Percentiles rank a stretch among this genome's conserved stretches.
These are phyloP conservation scores for Huntiella decipiens DNA, from an alignment of 2,329 filamentous ascomycete species.

Conservation along the genomic window DNA sequence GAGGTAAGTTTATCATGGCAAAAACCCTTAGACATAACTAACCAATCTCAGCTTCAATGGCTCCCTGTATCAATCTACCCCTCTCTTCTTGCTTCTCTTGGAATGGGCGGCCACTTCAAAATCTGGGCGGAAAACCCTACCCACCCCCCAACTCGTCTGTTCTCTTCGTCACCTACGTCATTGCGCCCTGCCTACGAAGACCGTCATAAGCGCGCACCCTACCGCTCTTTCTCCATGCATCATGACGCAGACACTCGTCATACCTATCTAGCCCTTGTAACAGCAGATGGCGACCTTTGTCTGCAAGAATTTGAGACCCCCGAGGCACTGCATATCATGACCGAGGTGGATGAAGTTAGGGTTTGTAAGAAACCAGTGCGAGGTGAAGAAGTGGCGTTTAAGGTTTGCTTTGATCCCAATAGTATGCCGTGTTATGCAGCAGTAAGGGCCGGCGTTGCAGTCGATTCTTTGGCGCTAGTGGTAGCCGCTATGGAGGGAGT, in stretches of 20 bases:
- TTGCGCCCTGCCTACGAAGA: conserved; percentile 34
- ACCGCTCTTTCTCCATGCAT: conserved; percentile 71
- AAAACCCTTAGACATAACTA: conserved; percentile 8
- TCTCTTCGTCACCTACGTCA: conserved; percentile 36
- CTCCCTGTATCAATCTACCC: conserved; percentile 75
- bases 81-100: conserved; percentile 70
- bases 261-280: conserved; percentile 70
- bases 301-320: conserved; percentile 74
- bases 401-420: conserved; percentile 75
- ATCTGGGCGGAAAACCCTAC: conserved; percentile 84
- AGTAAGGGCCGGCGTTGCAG: conserved; percentile 60
- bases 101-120: conserved; percentile 70
- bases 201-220: conserved; percentile 39
- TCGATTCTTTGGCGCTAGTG: conserved; percentile 61
- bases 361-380: conserved; percentile 41
- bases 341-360: conserved; percentile 31
- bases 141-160: conserved; percentile 61
- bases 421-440: conserved; percentile 61
- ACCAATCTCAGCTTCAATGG: conserved; percentile 56
- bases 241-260: conserved; percentile 60
- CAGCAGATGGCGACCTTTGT: conserved; percentile 59
- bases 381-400: conserved; percentile 75
- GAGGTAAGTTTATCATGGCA: conserved; percentile 38
- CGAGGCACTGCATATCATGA: conserved; percentile 64
- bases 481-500: conserved; percentile 74